Percentiles rank a stretch among this genome's conserved stretches.
These are phyloP conservation scores for Chondrostereum purpureum DNA, from an alignment of 1,284 basidiomycete species.

Conservation along the genomic window DNA sequence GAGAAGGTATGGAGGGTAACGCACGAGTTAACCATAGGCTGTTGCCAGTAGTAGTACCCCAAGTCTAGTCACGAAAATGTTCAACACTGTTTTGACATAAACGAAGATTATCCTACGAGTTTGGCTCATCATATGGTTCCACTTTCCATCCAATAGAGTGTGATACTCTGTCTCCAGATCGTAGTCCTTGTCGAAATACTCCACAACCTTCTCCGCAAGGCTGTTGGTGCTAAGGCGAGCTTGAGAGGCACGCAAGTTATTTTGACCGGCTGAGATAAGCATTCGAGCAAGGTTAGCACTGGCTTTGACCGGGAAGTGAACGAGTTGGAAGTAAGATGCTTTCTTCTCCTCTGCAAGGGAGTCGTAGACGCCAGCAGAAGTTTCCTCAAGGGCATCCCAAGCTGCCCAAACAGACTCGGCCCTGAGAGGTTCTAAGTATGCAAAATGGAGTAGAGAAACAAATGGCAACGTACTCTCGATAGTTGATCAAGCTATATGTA, in stretches of 20 bases:
- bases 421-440: conserved; percentile 32
- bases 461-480: conserved; percentile 56
- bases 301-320: conserved; percentile 58
- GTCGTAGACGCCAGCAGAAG: conserved; percentile 53
- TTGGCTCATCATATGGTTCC: conserved; percentile 65
- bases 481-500: conserved; percentile 57
- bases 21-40: conserved; percentile 56
- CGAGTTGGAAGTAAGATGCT: conserved; percentile 61
- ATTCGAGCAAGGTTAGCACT: conserved; percentile 51
- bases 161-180: conserved; percentile 56
- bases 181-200: conserved; percentile 54
- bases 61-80: no score
- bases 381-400: conserved; percentile 41
- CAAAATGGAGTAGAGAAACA: conserved; percentile 5
- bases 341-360: conserved; percentile 36
- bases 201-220: conserved; percentile 46
- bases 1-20: conserved; percentile 12
- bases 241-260: conserved; percentile 59
- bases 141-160: conserved; percentile 52
- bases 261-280: conserved; percentile 51
- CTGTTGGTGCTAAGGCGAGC: conserved; percentile 55
- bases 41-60: conserved; percentile 66
- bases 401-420: conserved; percentile 47
- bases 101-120: conserved; percentile 43
- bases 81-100: not conserved